Conservation (phyloP, 2,329 filamentous ascomycete species). For the Apiospora pterosperma region DNA sequence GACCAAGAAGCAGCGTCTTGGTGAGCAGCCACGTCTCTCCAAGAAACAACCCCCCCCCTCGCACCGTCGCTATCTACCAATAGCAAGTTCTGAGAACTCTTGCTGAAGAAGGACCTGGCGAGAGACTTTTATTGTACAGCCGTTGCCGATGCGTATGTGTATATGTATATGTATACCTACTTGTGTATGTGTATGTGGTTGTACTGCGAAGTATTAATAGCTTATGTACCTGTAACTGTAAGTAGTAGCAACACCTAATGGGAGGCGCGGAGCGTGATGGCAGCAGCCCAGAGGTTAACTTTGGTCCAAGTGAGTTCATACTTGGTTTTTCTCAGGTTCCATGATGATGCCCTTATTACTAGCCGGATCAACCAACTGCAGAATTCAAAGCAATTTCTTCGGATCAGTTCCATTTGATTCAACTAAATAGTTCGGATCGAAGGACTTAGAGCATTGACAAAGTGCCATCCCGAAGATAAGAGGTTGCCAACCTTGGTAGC, state of each 20-base stretch:
- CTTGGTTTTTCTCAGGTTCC: not conserved
- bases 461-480: conserved; percentile 2
- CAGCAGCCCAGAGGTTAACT: not conserved
- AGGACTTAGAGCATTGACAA: too few relatives aligned
- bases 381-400: not conserved
- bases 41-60: not conserved
- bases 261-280: not conserved
- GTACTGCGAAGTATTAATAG: too few relatives aligned
- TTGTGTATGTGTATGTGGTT: too few relatives aligned
- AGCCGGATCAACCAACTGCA: too few relatives aligned
- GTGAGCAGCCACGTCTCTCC: not conserved
- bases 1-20: not conserved
- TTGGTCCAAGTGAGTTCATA: not conserved
- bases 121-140: not conserved
- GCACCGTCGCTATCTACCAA: not conserved
- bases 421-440: not conserved
- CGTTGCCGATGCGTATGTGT: not conserved
- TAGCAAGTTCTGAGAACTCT: not conserved
- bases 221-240: too few relatives aligned
- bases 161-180: too few relatives aligned
- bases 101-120: not conserved
- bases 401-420: not conserved
- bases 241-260: not conserved
- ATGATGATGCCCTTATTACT: not conserved
- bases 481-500: too few relatives aligned